Evolutionary conservation across 495 filamentous ascomycete genomes (phyloP), one percentile per base, ranked within the genome.

Genomic region (Aspergillus bridgeri): DNA sequence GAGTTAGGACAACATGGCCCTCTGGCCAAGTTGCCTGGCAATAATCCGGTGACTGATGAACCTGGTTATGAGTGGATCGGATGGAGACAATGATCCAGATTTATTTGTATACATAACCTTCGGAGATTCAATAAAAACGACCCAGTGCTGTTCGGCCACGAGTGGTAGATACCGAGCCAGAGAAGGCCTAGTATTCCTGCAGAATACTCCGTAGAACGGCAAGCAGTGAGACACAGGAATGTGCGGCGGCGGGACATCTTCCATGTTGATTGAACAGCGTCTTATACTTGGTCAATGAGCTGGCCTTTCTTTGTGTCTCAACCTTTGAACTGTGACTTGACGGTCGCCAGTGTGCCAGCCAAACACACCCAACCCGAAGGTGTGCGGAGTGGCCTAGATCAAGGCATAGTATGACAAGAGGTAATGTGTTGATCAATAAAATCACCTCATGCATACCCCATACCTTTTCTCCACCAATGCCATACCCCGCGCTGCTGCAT

Each of bases 391-490:
- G 27, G 33, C 33, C 11, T 13, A 38, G 33, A 2, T 38, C 17
- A 15, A 1, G 11, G 9, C 33, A 15, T 11, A 4, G 33, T 13
- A 38, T 20, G 18, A 20, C 45, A 18, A 47, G 22, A 20, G 48
- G 27, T 29, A 15, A 24, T 17, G 29, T 27, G n/a, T n/a, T 1
- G 22, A n/a, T 50, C 22, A 24, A 25, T 50, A 23, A 2, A 23
- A n/a, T 18, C 13, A 68, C 59, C 73, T 23, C 56, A 60, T 46
- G 63, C 53, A 64, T 76, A 81, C 22, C 78, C 79, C 79, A 82
- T 81, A 2, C 74, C 69, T 43, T 69, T 72, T 55, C 71, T 73
- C 77, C 78, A 82, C 78, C 78, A 82, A 5, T 69, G 58, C 71
- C 71, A 72, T 11, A 81, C 63, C 2, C 72, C 73, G 27, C 73